Evolutionary conservation across 192 early-diverging fungal species (phyloP), one percentile per base, ranked within the genome.

Genomic region (Funneliformis geosporum): DNA sequence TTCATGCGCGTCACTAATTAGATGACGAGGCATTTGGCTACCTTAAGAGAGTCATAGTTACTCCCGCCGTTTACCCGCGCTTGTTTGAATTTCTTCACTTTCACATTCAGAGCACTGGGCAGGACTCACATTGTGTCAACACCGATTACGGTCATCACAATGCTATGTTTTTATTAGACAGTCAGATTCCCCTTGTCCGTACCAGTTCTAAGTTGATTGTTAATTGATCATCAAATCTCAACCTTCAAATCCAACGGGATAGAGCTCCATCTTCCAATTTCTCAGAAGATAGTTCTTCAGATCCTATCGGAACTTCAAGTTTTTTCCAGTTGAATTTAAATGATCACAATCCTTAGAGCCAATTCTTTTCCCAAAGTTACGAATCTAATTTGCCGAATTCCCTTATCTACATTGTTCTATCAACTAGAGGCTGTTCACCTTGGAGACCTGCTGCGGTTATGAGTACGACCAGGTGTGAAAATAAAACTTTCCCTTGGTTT

Each of bases 101-200:
- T 92, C 90, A 93, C 90, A 93, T 93, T 91, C 87, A 91, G 92
- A 92, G 92, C 90, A 92, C 89, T 91, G 90, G 91, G 90, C 91
- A 93, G 91, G 91, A 92, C 91, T 90, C 90, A 92, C 91, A 91
- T 92, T 92, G 90, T 86, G 89, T 90, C 89, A 92, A 91, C 87
- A 92, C 90, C 88, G 87, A 86, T 87, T 87, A 85, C 87, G 90
- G 89, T 88, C 87, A 90, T 92, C 89, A 88, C 90, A 92, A 92
- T 92, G 91, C 89, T 93, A 93, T 93, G 89, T 93, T 93, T 93
- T 93, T 92, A 92, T 92, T 93, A 93, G 90, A 93, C 90, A 67
- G 28, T 38, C 28, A 67, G 28, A 67, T 92, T 92, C 88, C 90
- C 89, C 88, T 91, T 88, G 90, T 91, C 89, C 90, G 89, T 91